Base-by-base conservation (phyloP, 1,284 basidiomycete genomes). In the Fomitopsis schrenkii region DNA sequence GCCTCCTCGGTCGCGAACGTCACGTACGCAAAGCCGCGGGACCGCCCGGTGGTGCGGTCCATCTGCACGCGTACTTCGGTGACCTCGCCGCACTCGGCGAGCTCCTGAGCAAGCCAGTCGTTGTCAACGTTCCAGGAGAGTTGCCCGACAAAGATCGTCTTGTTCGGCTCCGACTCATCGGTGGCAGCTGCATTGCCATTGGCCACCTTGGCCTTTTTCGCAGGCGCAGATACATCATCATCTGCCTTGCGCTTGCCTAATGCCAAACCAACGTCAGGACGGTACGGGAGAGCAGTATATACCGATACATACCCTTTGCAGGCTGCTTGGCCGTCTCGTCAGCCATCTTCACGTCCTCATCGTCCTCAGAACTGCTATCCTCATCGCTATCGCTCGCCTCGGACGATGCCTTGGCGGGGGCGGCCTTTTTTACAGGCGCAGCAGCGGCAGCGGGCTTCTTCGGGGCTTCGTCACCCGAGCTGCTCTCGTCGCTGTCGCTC, bases 61-160 rank as follows among this genome's bases (percentile, higher is more conserved):
- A 90, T 91, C 77, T 95, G 91, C 64, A 99, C 95, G 36, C 87
- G 89, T 15, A 94, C 95, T 41, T 87, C 88, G 66, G 89, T 83
- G 67, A 99, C 87, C 75, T 95, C 91, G 63, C 97, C 97, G 71
- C 89, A 96, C 59, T 84, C 81, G 55, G 89, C 87, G 70, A 99
- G 98, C 76, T 98, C 97, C 75, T 88, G 85, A 59, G 89, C 86
- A 67, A 99, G 88, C 85, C 95, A 95, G 77, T 98, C 97, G 75
- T 95, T 93, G 82, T 98, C 97, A 68, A 99, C 90, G 75, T 95
- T 95, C 95, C 95, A 99, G 38, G 94, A 97, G 57, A 99, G 84
- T 66, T 87, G 87, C 59, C 97, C 97, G 68, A 99, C 94, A 73
- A 96, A 99, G 70, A 98, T 85, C 58, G 88, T 90, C 73, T 84